Evolutionary conservation across 371 early-diverging fungal genomes (phyloP), one percentile per base, ranked within the genome.

Genomic region (Dichotomocladium elegans): DNA sequence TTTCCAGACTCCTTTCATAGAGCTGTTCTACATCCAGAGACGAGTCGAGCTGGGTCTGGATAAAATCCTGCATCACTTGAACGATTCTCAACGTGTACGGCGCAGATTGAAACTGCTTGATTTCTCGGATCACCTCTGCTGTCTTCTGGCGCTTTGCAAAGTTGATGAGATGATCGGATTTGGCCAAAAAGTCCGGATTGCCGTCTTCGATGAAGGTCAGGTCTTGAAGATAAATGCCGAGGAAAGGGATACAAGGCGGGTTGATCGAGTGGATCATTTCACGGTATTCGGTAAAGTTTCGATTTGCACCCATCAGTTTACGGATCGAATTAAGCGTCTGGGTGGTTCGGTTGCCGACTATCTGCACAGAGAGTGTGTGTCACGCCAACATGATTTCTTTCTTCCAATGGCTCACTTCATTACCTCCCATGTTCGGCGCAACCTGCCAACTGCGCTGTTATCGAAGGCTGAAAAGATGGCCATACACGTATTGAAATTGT

Each of bases 201-300:
- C 96, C 95, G 41, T 94, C 94, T 55, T 94, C 92, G 43, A 95
- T 89, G 64, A 96, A 95, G 25, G 94, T 93, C 61, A 97, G 63
- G 63, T 97, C 98, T 44, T 91, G 92, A 31, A 95, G 72, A 61
- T 90, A 92, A 19, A 88, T 81, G 29, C 91, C 95, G 43, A 96
- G 76, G 62, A 94, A 95, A 0, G 97, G 97, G 9, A 96, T 87
- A 54, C 93, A 92, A 0, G 97, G 96, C 40, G 95, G 95, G 52
- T 89, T 89, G 57, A 86, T 84, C 3, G 86, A 81, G 58, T 91
- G 90, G 35, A 96, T 76, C 58, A 89, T 82, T 30, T 89, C 86
- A 55, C 96, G 90, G 64, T 96, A 96, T 33, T 80, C 82, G 26
- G 82, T 74, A 67, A 90, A 95, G 65, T 94, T 96, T 52, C 84